phyloP scores from a whole-genome alignment of 371 early-diverging fungal genomes.

The Globomyces sp. region DNA sequence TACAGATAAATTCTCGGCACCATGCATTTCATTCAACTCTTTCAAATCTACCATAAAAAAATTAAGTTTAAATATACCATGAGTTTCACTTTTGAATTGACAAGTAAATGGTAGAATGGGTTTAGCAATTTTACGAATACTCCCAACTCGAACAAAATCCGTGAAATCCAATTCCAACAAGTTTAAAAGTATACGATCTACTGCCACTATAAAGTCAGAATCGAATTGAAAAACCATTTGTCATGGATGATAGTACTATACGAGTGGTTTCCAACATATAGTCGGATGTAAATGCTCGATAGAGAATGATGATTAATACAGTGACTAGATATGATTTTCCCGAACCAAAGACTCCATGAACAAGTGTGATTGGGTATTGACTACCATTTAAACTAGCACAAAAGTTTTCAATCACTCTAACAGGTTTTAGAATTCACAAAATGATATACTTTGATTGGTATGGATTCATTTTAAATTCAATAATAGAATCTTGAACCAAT shows the following conservation, averaged over 20 bases:
- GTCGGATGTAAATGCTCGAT: slow-evolving; percentile 52
- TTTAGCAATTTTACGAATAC: slow-evolving; percentile 71
- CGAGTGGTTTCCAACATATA: slow-evolving; percentile 37
- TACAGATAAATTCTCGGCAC: slow-evolving; percentile 53
- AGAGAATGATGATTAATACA: slow-evolving; percentile 73
- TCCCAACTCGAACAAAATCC: slow-evolving; percentile 83
- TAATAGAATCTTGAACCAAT: slow-evolving; percentile 31
- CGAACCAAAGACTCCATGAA: slow-evolving; percentile 71
- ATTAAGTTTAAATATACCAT: not conserved
- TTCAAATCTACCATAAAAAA: slow-evolving; percentile 49
- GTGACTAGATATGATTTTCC: slow-evolving; percentile 79
- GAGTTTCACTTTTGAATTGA: slow-evolving; percentile 31
- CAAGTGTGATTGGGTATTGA: slow-evolving; percentile 6
- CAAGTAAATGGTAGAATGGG: slow-evolving; percentile 37
- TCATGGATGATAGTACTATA: slow-evolving; percentile 42
- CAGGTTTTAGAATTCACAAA: slow-evolving; percentile 51
- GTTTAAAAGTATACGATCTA: slow-evolving; percentile 74
- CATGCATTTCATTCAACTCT: slow-evolving; percentile 70
- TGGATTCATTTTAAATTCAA: slow-evolving; percentile 54
- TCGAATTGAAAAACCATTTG: slow-evolving; percentile 26
- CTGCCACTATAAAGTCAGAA: slow-evolving; percentile 55
- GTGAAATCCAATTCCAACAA: slow-evolving; percentile 70
- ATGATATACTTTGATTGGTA: slow-evolving; percentile 62
- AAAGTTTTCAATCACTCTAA: slow-evolving; percentile 35
- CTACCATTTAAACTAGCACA: slow-evolving; percentile 14